Evolutionary conservation across 306 rosid genomes (phyloP).

Genomic region (Vachellia collinsii): DNA sequence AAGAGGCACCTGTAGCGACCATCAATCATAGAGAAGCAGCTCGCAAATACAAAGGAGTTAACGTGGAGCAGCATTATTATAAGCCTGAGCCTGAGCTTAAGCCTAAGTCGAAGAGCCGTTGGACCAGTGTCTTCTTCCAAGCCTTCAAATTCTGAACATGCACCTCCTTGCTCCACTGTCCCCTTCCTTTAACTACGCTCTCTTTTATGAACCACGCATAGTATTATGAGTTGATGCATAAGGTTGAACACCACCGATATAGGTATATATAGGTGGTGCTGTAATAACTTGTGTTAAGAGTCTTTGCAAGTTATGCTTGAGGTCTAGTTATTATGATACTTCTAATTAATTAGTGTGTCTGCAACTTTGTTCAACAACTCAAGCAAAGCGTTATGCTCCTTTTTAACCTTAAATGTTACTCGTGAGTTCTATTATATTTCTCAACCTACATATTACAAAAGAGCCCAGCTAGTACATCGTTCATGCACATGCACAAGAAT

Average conservation of each 20-base stretch:
- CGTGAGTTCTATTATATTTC: background rate
- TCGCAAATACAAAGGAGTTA: background rate
- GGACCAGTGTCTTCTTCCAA: background rate
- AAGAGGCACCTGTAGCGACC: background rate
- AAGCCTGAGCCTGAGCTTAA: background rate
- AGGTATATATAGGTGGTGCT: background rate
- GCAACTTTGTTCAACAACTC: background rate
- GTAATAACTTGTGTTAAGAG: background rate
- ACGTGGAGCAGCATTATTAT: background rate
- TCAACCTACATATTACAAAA: background rate
- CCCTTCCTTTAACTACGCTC: no score
- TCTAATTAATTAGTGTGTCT: no score
- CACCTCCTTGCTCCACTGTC: background rate
- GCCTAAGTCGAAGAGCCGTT: background rate
- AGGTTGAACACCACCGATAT: background rate
- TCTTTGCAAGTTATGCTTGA: background rate
- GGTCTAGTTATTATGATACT: background rate
- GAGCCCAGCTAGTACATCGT: background rate
- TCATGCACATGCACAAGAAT: background rate
- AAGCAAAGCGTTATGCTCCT: background rate
- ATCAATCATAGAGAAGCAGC: constrained; percentile 10
- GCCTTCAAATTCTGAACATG: background rate
- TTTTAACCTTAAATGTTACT: background rate
- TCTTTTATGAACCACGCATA: no score
- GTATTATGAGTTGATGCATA: no score